Conservation (phyloP, 768 basidiomycete species). For the Leccinum obscurum region DNA sequence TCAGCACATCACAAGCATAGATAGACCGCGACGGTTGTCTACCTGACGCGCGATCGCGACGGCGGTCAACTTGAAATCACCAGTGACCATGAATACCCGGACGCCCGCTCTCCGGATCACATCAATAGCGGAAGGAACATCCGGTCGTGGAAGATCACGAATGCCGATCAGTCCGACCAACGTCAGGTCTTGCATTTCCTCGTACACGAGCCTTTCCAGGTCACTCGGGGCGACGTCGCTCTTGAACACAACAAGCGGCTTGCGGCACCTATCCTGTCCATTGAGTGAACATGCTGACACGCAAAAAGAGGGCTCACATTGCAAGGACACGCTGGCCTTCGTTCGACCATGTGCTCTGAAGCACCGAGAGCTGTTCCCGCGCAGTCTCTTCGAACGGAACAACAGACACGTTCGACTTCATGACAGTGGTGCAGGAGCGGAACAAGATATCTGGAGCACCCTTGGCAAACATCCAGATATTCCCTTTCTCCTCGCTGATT, state of each 20-base stretch:
- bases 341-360: slow-evolving; percentile 45
- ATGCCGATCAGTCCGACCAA: slow-evolving; percentile 56
- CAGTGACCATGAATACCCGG: slow-evolving; percentile 58
- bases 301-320: slow-evolving; percentile 26
- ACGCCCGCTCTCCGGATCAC: slow-evolving; percentile 52
- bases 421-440: slow-evolving; percentile 35
- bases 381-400: slow-evolving; percentile 32
- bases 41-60: slow-evolving; percentile 51
- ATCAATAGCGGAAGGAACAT: slow-evolving; percentile 46
- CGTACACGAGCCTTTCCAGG: slow-evolving; percentile 41
- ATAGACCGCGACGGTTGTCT: slow-evolving; percentile 10
- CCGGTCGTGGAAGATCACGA: slow-evolving; percentile 57
- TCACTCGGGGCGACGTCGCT: slow-evolving; percentile 22
- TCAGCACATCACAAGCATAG: not conserved
- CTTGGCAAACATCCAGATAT: slow-evolving; percentile 47
- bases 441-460: slow-evolving; percentile 60
- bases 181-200: slow-evolving; percentile 39
- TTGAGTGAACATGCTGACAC: not conserved
- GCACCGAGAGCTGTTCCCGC: slow-evolving; percentile 20
- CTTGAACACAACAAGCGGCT: slow-evolving; percentile 23
- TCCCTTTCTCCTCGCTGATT: slow-evolving; percentile 3
- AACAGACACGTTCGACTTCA: slow-evolving; percentile 33
- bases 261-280: slow-evolving; percentile 27
- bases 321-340: slow-evolving; percentile 56
- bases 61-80: slow-evolving; percentile 55